phyloP scores from a whole-genome alignment of 192 early-diverging fungal species.

The Gonapodya prolifera region DNA sequence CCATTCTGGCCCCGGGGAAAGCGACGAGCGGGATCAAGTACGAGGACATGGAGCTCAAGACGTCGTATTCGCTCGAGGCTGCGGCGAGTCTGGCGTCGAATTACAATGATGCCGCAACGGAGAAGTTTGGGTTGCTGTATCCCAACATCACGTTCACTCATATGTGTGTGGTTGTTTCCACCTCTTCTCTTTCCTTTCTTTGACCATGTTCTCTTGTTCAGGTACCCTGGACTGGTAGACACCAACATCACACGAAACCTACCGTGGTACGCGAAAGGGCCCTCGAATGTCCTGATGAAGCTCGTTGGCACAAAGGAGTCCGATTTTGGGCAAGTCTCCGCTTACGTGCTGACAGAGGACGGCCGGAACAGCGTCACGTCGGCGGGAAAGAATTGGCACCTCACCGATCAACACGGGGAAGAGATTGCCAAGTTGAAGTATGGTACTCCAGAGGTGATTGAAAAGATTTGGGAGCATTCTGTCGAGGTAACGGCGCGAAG shows the following conservation, averaged over 20 bases:
- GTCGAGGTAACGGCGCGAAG: background rate
- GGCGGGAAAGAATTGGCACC: background rate
- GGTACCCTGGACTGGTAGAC: background rate
- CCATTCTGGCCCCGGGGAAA: background rate
- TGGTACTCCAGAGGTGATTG: background rate
- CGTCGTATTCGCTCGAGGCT: background rate
- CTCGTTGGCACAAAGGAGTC: background rate
- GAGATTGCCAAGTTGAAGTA: background rate
- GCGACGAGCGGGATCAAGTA: background rate
- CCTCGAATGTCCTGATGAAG: background rate
- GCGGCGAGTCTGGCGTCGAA: background rate
- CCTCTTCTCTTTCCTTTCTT: too few species aligned
- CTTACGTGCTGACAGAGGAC: background rate
- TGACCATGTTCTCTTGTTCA: background rate
- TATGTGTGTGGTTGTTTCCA: background rate
- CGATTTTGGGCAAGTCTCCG: background rate
- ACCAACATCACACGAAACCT: background rate
- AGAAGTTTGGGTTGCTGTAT: background rate
- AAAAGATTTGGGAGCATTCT: background rate
- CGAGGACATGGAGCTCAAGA: background rate
- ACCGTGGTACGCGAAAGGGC: background rate
- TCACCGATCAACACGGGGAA: background rate
- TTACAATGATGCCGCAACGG: background rate
- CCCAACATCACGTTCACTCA: background rate
- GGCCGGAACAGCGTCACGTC: background rate